Evolutionary conservation across 345 rosid species (phyloP).

Genomic region (Linum tenue): DNA sequence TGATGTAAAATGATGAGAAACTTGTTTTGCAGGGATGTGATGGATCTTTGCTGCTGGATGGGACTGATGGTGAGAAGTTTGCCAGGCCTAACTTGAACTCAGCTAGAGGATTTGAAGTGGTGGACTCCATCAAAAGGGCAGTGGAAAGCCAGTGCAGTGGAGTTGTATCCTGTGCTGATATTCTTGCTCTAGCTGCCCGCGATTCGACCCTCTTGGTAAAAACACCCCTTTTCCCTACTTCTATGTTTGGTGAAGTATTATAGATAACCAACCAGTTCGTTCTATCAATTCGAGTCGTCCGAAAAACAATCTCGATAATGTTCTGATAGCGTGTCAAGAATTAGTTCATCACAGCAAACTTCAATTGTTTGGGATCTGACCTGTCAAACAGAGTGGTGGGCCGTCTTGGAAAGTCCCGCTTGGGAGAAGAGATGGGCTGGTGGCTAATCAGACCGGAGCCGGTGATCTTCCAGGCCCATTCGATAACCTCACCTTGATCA

Average conservation of each 20-base stretch:
- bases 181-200: constrained; percentile 58
- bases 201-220: constrained; percentile 59
- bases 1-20: too few species aligned
- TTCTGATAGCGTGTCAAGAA: too few species aligned
- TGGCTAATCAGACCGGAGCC: constrained; percentile 52
- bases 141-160: constrained; percentile 64
- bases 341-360: too few species aligned
- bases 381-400: constrained; percentile 57
- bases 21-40: constrained; percentile 44
- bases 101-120: constrained; percentile 48
- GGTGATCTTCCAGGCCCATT: constrained; percentile 56
- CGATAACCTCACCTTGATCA: constrained; percentile 36
- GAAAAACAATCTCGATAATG: too few species aligned
- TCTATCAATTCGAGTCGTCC: too few species aligned
- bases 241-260: too few species aligned
- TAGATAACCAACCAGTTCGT: too few species aligned
- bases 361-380: too few species aligned
- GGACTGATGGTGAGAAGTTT: constrained; percentile 42
- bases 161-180: constrained; percentile 36
- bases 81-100: constrained; percentile 41
- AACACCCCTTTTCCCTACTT: too few species aligned
- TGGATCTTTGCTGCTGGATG: constrained; percentile 55
- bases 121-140: constrained; percentile 55
- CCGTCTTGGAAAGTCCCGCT: constrained; percentile 53
- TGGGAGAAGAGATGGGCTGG: constrained; percentile 68